Conservation (phyloP, 78 protist genomes). For the Planoprotostelium fungivorum region DNA sequence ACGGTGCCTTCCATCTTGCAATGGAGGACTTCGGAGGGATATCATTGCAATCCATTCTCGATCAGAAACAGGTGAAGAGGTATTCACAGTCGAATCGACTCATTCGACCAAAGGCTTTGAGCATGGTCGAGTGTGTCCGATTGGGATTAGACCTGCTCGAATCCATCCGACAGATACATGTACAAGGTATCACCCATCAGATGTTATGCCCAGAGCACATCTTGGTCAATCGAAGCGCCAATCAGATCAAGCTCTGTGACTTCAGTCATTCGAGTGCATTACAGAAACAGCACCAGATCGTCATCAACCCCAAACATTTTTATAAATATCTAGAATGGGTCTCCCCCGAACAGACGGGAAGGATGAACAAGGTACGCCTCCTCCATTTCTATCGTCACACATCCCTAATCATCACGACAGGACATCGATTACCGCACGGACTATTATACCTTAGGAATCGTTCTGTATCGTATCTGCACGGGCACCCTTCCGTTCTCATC, state of each 20-base stretch:
- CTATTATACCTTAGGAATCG: background rate
- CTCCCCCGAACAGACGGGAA: background rate
- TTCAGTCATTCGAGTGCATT: background rate
- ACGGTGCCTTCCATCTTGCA: background rate
- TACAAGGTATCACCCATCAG: background rate
- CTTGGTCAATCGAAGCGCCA: background rate
- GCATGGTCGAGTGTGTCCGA: background rate
- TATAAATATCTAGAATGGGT: background rate
- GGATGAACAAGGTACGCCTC: background rate
- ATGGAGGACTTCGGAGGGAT: background rate
- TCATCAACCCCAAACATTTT: background rate
- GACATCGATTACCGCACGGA: background rate
- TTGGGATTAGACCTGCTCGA: background rate
- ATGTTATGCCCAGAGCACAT: background rate
- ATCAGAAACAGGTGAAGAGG: background rate
- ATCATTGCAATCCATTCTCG: background rate
- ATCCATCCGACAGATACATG: background rate
- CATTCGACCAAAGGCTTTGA: background rate
- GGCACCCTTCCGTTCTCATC: background rate
- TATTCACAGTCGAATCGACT: background rate
- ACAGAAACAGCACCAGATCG: background rate
- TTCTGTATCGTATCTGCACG: background rate
- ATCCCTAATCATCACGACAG: background rate
- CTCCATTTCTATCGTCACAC: background rate
- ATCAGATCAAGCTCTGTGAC: background rate